phyloP scores from a whole-genome alignment of 116 monocot species.

The Phalaenopsis hybrid region DNA sequence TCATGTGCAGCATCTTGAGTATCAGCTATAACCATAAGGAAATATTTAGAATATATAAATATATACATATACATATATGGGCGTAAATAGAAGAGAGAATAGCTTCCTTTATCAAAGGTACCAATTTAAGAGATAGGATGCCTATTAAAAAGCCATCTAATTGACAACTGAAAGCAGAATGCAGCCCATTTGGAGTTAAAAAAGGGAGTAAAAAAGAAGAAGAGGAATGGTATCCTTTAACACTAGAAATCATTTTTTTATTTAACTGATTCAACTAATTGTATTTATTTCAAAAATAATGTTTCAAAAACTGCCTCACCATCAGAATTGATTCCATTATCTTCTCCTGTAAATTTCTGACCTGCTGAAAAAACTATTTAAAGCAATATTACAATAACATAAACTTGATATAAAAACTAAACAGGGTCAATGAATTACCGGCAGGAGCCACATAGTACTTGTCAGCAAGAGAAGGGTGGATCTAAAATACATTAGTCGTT shows the following conservation, averaged over 20 bases:
- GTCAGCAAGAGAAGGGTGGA: slow-evolving; percentile 49
- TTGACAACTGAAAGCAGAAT: too few species aligned
- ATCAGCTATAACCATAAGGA: slow-evolving; percentile 43
- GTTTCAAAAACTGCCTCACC: slow-evolving; percentile 35
- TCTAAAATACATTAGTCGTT: slow-evolving; percentile 25
- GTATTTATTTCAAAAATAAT: neutral
- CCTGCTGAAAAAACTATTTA: slow-evolving; percentile 25
- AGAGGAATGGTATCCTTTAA: neutral
- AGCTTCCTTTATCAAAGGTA: neutral
- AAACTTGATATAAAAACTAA: neutral
- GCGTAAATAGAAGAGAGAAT: neutral
- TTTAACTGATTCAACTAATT: neutral
- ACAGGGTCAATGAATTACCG: slow-evolving; percentile 32
- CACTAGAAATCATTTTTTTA: neutral
- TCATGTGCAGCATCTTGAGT: slow-evolving; percentile 88
- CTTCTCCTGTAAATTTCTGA: slow-evolving; percentile 26
- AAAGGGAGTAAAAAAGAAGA: neutral
- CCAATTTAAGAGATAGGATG: slow-evolving; percentile 1
- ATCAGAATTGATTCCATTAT: slow-evolving; percentile 46
- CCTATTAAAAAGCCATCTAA: neutral
- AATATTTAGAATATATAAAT: neutral
- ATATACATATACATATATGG: too few species aligned
- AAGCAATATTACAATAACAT: slow-evolving; percentile 8
- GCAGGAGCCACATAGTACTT: slow-evolving; percentile 61
- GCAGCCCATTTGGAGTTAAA: neutral